phyloP scores from a whole-genome alignment of 805 yeast genomes.

The Candida ulmi region DNA sequence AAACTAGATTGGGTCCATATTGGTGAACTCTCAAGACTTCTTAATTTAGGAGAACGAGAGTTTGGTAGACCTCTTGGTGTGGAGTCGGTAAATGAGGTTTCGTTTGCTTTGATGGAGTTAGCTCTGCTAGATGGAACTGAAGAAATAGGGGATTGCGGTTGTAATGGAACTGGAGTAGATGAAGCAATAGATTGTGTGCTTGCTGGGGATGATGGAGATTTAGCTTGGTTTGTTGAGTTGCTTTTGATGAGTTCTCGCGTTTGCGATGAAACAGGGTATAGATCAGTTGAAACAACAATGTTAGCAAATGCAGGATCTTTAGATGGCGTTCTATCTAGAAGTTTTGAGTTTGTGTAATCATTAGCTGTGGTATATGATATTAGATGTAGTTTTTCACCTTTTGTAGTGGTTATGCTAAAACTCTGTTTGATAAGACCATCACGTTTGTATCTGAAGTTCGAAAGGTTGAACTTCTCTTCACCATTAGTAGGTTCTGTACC shows the following conservation, averaged over 20 bases:
- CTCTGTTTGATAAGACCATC: conserved; percentile 63
- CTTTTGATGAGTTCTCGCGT: background rate
- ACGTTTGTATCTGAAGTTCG: conserved; percentile 32
- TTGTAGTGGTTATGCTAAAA: conserved; percentile 49
- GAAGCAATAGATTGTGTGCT: background rate
- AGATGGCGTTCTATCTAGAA: conserved; percentile 34
- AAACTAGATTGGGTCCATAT: background rate
- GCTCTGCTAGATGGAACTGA: too few species aligned
- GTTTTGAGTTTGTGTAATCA: conserved; percentile 23
- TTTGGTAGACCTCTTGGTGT: background rate
- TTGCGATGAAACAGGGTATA: conserved; percentile 25
- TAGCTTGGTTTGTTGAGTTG: background rate
- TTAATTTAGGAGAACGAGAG: background rate
- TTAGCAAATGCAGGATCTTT: conserved; percentile 30
- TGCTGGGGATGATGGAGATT: background rate
- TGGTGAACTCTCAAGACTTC: background rate
- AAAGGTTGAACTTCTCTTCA: conserved; percentile 1
- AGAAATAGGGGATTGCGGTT: background rate
- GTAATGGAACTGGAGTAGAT: too few species aligned
- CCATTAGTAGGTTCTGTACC: background rate
- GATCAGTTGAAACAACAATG: conserved; percentile 28
- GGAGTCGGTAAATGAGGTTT: background rate
- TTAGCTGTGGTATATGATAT: conserved; percentile 45
- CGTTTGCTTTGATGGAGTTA: background rate
- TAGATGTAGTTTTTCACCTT: conserved; percentile 51